Percentiles rank a stretch among this genome's conserved stretches.
Conservation (phyloP, 345 rosid species). For the Crucihimalaya himalaica region DNA sequence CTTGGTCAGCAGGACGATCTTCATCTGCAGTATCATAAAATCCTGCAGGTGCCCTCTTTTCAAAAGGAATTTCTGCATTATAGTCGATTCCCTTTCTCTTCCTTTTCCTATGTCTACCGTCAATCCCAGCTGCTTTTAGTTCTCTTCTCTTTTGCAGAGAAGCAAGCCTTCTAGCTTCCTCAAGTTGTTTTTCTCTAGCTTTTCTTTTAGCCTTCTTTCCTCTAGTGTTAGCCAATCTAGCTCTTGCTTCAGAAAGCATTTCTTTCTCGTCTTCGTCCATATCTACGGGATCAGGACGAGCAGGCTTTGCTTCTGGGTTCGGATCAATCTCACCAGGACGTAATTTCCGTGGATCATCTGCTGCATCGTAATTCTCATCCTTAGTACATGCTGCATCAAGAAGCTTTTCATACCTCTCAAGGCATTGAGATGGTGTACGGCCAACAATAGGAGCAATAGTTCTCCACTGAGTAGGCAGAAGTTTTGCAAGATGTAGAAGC, state of each 20-base stretch:
- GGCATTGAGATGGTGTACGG: conserved; percentile 98
- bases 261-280: conserved; percentile 99
- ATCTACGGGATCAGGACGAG: conserved; percentile 99
- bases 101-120: conserved; percentile 73
- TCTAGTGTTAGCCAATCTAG: conserved; percentile 90
- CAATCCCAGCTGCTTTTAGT: conserved; percentile 98
- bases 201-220: conserved; percentile 98
- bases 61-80: conserved; percentile 96
- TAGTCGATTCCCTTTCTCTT: conserved; percentile 96
- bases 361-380: conserved; percentile 94
- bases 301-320: conserved; percentile 96
- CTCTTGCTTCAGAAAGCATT: conserved; percentile 99
- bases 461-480: conserved; percentile 99
- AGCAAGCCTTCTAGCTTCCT: conserved; percentile 99
- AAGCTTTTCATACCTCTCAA: conserved; percentile 95
- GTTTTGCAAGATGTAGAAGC: conserved; percentile 97
- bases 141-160: conserved; percentile 97
- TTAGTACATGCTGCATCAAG: conserved; percentile 97
- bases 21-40: conserved; percentile 89
- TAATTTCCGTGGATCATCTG: conserved; percentile 93
- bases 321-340: conserved; percentile 99
- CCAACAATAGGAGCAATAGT: conserved; percentile 99
- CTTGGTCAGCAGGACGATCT: conserved; percentile 79
- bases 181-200: conserved; percentile 98
- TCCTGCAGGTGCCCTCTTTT: conserved; percentile 95